Conservation (phyloP, 2,329 filamentous ascomycete genomes). For the Pochonia chlamydosporia region DNA sequence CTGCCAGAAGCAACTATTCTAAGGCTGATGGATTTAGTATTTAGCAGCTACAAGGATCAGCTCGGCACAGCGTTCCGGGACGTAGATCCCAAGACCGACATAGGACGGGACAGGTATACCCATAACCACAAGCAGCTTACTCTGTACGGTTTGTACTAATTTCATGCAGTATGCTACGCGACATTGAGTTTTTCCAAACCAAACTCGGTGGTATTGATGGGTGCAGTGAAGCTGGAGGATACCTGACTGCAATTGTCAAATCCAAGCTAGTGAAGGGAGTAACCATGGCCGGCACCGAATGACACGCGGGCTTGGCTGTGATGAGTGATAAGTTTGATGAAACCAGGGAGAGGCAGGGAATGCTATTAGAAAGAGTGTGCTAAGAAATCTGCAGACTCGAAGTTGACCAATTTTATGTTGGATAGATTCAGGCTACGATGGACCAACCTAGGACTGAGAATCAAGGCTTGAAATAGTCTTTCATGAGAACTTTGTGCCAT, state of each 20-base stretch:
- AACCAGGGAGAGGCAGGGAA: too few relatives aligned
- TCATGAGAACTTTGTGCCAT: too few relatives aligned
- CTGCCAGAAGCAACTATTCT: slow-evolving; percentile 69
- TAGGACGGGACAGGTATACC: slow-evolving; percentile 65
- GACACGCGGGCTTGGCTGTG: too few relatives aligned
- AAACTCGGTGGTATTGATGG: slow-evolving; percentile 75
- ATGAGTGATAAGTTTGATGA: too few relatives aligned
- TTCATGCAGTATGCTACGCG: slow-evolving; percentile 60
- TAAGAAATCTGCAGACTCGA: too few relatives aligned
- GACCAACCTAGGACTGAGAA: too few relatives aligned
- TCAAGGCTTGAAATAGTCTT: too few relatives aligned
- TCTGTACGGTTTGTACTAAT: neutral
- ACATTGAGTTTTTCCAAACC: slow-evolving; percentile 66
- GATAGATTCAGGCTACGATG: too few relatives aligned
- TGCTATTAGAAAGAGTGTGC: too few relatives aligned
- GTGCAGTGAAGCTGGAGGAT: slow-evolving; percentile 66
- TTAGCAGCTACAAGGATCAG: slow-evolving; percentile 73
- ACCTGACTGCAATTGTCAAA: slow-evolving; percentile 59
- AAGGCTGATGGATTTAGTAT: slow-evolving; percentile 83
- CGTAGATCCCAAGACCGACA: slow-evolving; percentile 57
- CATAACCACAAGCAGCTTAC: neutral
- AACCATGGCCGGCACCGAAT: too few relatives aligned
- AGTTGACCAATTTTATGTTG: too few relatives aligned
- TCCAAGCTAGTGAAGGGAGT: slow-evolving; percentile 42
- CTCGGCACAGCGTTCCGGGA: slow-evolving; percentile 66